Conservation (phyloP, 495 filamentous ascomycete genomes). For the Aspergillus saccharolyticus region DNA sequence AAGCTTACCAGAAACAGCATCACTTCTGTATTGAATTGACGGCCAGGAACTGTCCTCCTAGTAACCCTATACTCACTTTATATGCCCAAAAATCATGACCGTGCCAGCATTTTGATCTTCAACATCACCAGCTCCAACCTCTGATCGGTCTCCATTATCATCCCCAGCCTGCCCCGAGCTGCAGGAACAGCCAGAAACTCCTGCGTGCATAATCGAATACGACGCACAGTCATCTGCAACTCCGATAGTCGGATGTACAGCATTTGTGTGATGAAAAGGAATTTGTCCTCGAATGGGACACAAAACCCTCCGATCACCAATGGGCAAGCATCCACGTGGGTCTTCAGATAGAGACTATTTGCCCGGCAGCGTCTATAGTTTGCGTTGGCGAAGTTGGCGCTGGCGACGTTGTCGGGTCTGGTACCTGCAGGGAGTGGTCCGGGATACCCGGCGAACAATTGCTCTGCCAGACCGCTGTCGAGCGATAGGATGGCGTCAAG, state of each 20-base stretch:
- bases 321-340: constrained; percentile 25
- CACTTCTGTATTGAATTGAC: no score
- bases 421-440: constrained; percentile 6
- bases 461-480: constrained; percentile 16
- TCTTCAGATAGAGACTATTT: constrained; percentile 14
- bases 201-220: constrained; percentile 27
- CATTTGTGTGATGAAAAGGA: constrained; percentile 28
- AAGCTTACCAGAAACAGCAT: no score
- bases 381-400: neutral
- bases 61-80: no score
- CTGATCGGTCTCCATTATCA: constrained; percentile 39
- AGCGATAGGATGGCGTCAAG: constrained; percentile 22
- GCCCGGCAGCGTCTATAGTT: constrained; percentile 9
- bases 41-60: no score
- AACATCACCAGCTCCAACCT: constrained; percentile 32
- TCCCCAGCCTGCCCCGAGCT: constrained; percentile 24
- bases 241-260: constrained; percentile 27
- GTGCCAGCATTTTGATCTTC: constrained; percentile 25
- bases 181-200: constrained; percentile 20
- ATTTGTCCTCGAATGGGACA: constrained; percentile 32
- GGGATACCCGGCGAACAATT: constrained; percentile 13
- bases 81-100: constrained; percentile 7
- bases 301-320: constrained; percentile 28
- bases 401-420: constrained; percentile 2
- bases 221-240: constrained; percentile 24